Evolutionary conservation across 2,329 filamentous ascomycete species (phyloP), one percentile per base, ranked within the genome.

Genomic region (Sporothrix protearum): DNA sequence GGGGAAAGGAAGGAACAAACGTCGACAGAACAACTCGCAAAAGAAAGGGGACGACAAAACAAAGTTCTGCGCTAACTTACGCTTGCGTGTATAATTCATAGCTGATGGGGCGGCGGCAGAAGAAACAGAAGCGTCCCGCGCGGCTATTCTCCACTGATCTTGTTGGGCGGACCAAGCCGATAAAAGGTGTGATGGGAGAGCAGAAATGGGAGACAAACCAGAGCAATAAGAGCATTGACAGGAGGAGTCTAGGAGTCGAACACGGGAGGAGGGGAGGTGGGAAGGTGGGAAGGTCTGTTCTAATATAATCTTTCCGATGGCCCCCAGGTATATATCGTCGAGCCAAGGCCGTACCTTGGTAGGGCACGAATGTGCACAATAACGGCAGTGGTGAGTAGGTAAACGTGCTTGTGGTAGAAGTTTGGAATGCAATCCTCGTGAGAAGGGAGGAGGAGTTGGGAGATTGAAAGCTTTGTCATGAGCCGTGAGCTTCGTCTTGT

Each of bases 71-170:
- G 59, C 78, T 71, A 76, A 66, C 69, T 71, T 57, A 80, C 80
- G 78, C 71, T 80, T 81, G 71, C 80, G 78, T 71, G 79, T 81
- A 63, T 79, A 80, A 73, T 80, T 80, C 79, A 80, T 80, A 0
- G 49, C 39, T 12, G 45, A 14, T 14, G 30, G 19, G 6, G 14
- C n/a, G n/a, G 57, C 30, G n/a, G n/a, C 14, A 28, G 12, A 33
- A 33, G 39, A 5, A 47, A 16, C 22, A 12, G 47, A 19, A 9
- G 25, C 16, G 33, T n/a, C 6, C 63, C 16, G 14, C 9, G 39
- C 19, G 25, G 16, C 14, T 47, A 28, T 16, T 7, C 39, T 42
- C 49, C 66, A 68, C 33, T 16, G 66, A n/a, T 33, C 66, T 47
- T 28, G 39, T 30, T 55, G 16, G 16, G 2, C 22, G 3, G 19